A percentile compares a stretch with the other conserved stretches of the same genome.
Conservation (phyloP, 176 grass and related monocot species). For the Paspalum notatum region DNA sequence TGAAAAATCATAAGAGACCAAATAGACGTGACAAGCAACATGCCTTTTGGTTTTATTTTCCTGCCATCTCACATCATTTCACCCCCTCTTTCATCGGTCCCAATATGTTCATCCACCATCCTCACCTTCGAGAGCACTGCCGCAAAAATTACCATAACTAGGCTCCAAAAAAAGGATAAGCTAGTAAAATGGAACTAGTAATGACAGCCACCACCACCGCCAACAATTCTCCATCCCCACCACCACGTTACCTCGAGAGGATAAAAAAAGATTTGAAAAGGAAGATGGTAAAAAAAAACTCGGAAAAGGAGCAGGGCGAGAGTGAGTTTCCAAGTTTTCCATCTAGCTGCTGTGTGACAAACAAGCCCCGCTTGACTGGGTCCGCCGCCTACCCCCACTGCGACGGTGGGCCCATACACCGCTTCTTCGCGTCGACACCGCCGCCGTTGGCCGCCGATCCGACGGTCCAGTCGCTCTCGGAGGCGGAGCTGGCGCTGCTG, state of each 20-base stretch:
- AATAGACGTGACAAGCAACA: background rate
- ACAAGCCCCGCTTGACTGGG: constrained; percentile 6
- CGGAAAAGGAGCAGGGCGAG: constrained; percentile 14
- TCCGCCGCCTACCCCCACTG: constrained; percentile 43
- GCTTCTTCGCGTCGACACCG: constrained; percentile 53
- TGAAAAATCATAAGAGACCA: background rate
- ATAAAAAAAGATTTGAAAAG: constrained; percentile 37
- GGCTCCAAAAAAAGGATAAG: constrained; percentile 6
- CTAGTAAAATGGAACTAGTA: constrained; percentile 38
- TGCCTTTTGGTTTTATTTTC: constrained; percentile 43
- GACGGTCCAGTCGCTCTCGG: constrained; percentile 72
- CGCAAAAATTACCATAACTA: constrained; percentile 42
- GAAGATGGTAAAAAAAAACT: background rate
- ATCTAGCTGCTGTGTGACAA: constrained; percentile 11
- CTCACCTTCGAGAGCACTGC: constrained; percentile 32
- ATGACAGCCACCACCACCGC: constrained; percentile 30
- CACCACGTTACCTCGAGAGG: constrained; percentile 47
- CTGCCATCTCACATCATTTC: constrained; percentile 18
- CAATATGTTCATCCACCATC: constrained; percentile 46
- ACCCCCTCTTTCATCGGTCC: background rate
- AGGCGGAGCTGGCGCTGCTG: constrained; percentile 67
- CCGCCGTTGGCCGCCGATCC: constrained; percentile 59
- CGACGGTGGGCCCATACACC: constrained; percentile 62
- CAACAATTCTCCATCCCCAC: constrained; percentile 29
- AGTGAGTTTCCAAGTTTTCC: constrained; percentile 33